Evolutionary conservation across 2,329 filamentous ascomycete genomes (phyloP), one percentile per base, ranked within the genome.

Genomic region (Penicillium sp.): DNA sequence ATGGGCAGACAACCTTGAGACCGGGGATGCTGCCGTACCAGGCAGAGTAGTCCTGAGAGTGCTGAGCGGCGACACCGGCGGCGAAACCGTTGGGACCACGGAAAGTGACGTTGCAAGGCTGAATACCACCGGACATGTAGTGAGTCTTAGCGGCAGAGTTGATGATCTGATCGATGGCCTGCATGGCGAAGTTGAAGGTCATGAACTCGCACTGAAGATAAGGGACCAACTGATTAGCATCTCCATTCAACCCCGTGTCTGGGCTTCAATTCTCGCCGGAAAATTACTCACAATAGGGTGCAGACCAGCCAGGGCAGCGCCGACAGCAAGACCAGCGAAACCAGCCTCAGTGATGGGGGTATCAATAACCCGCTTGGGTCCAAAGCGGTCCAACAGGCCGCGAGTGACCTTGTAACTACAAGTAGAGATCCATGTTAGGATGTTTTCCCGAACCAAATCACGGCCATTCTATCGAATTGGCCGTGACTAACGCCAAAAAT

Each of bases 161-260:
- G 86, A 99, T 92, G 75, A 99, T 90, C 78, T 99, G 94, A 77
- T 99, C 94, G 78, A 99, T 99, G 75, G 94, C 91, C 82, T 99
- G 94, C 94, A 99, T 99, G 77, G 94, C 93, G 75, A 97, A 97
- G 86, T 99, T 99, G 87, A 96, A 97, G 72, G 94, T 99, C 94
- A 99, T 99, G 85, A 99, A 99, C 82, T 99, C 94, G 85, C 89
- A 94, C 90, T 94, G 60, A 3, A 59, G 37, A 43, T 49, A 50
- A 22, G 35, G 31, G 4, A 51, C 43, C 23, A 43, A 44, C 59
- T 55, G 57, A 62, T 46, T 43, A 35, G 14, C 23, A 15, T 15
- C 23, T 37, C 49, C 37, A 15, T 40, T 27, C 15, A 14, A 7
- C 27, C 20, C 27, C 26, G 18, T 4, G 4, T 31, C 25, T 44